Base-by-base conservation (phyloP, 2,329 filamentous ascomycete genomes). In the Paraconiothyrium sp. region DNA sequence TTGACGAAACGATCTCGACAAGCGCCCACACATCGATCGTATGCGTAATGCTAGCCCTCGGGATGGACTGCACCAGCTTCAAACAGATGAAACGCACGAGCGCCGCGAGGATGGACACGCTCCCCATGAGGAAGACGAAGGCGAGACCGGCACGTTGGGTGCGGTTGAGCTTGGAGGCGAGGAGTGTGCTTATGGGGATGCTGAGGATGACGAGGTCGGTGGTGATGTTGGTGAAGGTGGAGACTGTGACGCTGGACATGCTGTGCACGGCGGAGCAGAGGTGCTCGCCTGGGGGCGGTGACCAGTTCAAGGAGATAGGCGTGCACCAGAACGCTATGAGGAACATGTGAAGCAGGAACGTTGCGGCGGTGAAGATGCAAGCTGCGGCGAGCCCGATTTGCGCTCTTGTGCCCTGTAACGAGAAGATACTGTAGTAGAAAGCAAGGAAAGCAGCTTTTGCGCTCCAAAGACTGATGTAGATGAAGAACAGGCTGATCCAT, bases 1-100 rank as follows among this genome's bases (percentile, higher is more conserved):
- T 64, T 2, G 63, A 67, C 5, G 65, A 64, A 4, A 76, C 71
- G 39, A 75, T 76, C 60, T 76, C 73, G 9, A 74, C 72, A 1
- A 75, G 60, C 11, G 73, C 73, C 71, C 72, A 75, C 30, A 76
- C 71, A 59, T 76, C 73, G 46, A 76, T 75, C 13, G 73, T 74
- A 64, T 75, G 72, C 39, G 72, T 75, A 57, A 76, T 74, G 16
- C 67, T 65, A 6, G 72, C 68, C 46, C 62, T 64, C 9, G 67
- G 70, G 11, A 65, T 66, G 22, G 58, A 44, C 46, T 71, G 67
- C 20, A 75, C 67, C 2, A 75, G 57, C 60, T 72, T 66, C 30
- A 75, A 59, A 35, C 64, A 70, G 7, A 73, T 61, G 51, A 74
- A 75, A n/a, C 73, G 61, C 1, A 73, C 66, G 14, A 73, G 54